Evolutionary conservation across 805 yeast genomes (phyloP).

Genomic region (Gaillardinia entomophila): DNA sequence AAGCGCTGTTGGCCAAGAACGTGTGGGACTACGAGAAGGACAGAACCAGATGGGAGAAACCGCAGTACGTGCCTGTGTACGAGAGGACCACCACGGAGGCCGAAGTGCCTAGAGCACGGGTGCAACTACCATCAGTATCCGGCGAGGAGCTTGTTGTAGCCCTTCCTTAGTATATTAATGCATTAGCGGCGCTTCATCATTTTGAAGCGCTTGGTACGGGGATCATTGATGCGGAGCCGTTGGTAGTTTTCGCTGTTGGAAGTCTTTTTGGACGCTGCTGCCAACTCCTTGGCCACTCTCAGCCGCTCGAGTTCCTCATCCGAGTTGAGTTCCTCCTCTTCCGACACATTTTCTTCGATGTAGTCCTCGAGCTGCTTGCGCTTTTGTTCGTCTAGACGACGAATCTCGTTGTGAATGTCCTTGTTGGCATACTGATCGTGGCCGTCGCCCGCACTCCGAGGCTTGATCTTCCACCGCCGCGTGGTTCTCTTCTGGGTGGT

Average conservation of each 20-base stretch:
- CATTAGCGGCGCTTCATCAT: conserved; percentile 35
- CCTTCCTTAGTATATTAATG: no score
- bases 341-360: conserved; percentile 10
- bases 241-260: conserved; percentile 43
- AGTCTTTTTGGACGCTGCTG: not conserved
- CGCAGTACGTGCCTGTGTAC: conserved; percentile 32
- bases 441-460: conserved; percentile 17
- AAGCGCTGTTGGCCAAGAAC: conserved; percentile 25
- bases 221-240: conserved; percentile 46
- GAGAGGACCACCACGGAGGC: not conserved
- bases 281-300: conserved; percentile 6
- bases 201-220: conserved; percentile 35
- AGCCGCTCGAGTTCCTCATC: conserved; percentile 8
- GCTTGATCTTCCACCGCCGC: conserved; percentile 44
- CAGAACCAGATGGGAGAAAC: conserved; percentile 48
- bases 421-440: conserved; percentile 28
- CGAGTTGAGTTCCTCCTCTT: conserved; percentile 3
- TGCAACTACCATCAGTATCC: not conserved
- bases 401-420: conserved; percentile 38
- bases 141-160: not conserved
- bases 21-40: conserved; percentile 63
- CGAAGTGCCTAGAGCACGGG: not conserved
- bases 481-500: conserved; percentile 50
- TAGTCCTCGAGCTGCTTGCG: conserved; percentile 15
- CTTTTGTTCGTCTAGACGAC: conserved; percentile 26